A percentile compares a stretch with the other conserved stretches of the same genome.
Conservation (phyloP, 2,329 filamentous ascomycete genomes). For the Chaetomium olivaceum region DNA sequence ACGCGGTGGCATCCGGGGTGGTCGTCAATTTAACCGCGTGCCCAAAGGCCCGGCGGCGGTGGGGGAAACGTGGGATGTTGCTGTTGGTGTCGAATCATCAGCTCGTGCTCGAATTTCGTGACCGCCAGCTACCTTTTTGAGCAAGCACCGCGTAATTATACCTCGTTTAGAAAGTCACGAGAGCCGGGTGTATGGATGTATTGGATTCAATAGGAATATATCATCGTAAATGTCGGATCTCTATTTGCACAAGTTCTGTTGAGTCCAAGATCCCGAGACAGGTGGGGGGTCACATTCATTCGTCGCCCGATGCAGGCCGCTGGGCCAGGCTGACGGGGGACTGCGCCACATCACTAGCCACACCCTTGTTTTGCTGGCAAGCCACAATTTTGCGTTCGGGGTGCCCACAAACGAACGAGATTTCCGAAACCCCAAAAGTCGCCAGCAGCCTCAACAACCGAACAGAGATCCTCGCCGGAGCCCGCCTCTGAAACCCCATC, state of each 20-base stretch:
- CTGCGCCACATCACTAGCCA: conserved; percentile 13
- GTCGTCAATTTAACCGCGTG: conserved; percentile 21
- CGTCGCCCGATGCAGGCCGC: too few relatives aligned
- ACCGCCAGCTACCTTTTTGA: neutral
- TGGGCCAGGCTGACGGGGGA: too few relatives aligned
- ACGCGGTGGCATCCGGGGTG: conserved; percentile 7
- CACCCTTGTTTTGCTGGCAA: conserved; percentile 12
- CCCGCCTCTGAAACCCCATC: neutral
- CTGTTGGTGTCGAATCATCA: conserved; percentile 26
- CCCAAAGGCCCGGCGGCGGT: conserved; percentile 22
- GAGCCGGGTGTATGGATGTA: neutral
- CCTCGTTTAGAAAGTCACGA: neutral
- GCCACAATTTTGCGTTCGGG: conserved; percentile 13
- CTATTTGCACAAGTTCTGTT: neutral
- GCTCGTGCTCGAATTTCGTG: conserved; percentile 1
- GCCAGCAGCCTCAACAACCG: conserved; percentile 22
- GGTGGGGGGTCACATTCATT: too few relatives aligned
- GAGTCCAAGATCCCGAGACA: neutral
- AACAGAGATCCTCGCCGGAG: conserved; percentile 11
- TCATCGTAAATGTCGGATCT: neutral
- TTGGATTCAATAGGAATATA: neutral
- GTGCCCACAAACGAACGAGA: conserved; percentile 35
- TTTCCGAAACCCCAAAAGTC: conserved; percentile 32
- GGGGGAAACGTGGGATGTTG: conserved; percentile 35
- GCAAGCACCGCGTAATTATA: neutral